Base-by-base conservation (phyloP, 768 basidiomycete species). In the Lentinula raphanica region DNA sequence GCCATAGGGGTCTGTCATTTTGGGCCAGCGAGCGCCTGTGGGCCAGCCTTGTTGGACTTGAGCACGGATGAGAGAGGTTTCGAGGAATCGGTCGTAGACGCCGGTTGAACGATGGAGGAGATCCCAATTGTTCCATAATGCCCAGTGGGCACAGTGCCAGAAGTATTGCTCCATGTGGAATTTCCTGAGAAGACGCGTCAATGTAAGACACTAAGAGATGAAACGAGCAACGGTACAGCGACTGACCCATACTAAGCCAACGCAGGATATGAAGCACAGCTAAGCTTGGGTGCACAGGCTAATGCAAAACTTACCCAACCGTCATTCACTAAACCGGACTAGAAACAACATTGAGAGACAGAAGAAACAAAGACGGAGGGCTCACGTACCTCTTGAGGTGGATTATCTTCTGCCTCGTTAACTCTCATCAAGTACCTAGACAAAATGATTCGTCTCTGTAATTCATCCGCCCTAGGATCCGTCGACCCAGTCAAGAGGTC, bases 161-260 rank as follows among this genome's bases (percentile, higher is more conserved):
- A 81, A 84, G 63, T 75, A 79, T 80, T 81, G 78, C 62, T 85
- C 82, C 76, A 83, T 76, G 62, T 84, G 82, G 67, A 82, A 83
- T 69, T 84, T 84, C 54, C 81, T 80, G 60, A 62, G 25, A 9
- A 27, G 40, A 9, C 7, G 3, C 13, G 2, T 29, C 42, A 57
- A 38, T 46, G 56, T 39, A 29, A 39, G n/a, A n/a, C n/a, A n/a
- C n/a, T n/a, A n/a, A n/a, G n/a, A n/a, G n/a, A n/a, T n/a, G n/a
- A n/a, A n/a, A n/a, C n/a, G n/a, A n/a, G n/a, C n/a, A n/a, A n/a
- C n/a, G n/a, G n/a, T n/a, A n/a, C n/a, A n/a, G 15, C 53, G 17
- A 63, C 74, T 57, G 54, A 74, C 74, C 76, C 76, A 59, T 75
- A 76, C 75, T 76, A 53, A 9, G 7, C 7, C 8, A 9, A 44